phyloP scores from a whole-genome alignment of 2,329 filamentous ascomycete genomes.

The Nemania sp. region DNA sequence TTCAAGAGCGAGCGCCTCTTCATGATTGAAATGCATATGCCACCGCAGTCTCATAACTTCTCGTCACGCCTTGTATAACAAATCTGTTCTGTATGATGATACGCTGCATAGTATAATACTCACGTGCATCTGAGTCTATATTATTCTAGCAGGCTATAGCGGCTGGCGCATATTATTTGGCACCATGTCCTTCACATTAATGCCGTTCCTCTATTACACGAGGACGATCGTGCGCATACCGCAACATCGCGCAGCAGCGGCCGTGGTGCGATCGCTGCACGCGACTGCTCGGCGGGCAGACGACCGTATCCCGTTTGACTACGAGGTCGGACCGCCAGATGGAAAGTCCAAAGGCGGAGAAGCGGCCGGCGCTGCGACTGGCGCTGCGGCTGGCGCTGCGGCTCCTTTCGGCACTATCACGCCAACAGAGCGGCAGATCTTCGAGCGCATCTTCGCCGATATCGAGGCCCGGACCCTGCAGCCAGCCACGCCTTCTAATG shows the following conservation, averaged over 20 bases:
- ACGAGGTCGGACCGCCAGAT: slow-evolving; percentile 40
- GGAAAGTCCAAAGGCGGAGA: no score
- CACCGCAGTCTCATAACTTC: no score
- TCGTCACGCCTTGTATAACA: no score
- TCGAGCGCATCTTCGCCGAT: slow-evolving; percentile 60
- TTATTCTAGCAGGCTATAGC: no score
- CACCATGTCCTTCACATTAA: slow-evolving; percentile 53
- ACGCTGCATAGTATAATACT: no score
- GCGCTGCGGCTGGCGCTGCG: slow-evolving; percentile 23
- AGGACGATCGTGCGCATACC: slow-evolving; percentile 55
- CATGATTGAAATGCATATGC: no score
- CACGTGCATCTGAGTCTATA: no score
- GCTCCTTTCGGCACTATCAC: slow-evolving; percentile 55
- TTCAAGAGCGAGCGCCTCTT: no score
- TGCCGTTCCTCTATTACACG: slow-evolving; percentile 75
- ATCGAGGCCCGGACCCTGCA: slow-evolving; percentile 50
- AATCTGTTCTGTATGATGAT: no score
- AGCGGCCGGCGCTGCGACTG: no score
- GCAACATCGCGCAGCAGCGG: slow-evolving; percentile 34
- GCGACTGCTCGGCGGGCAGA: slow-evolving; percentile 17
- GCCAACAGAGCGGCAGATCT: slow-evolving; percentile 52
- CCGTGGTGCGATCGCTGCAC: slow-evolving; percentile 33
- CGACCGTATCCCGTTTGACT: slow-evolving; percentile 56
- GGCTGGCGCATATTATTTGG: no score
- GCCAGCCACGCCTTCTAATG: no score